A percentile compares a stretch with the other conserved stretches of the same genome.
Conservation (phyloP, 1,284 basidiomycete genomes). For the Irpex sp. region DNA sequence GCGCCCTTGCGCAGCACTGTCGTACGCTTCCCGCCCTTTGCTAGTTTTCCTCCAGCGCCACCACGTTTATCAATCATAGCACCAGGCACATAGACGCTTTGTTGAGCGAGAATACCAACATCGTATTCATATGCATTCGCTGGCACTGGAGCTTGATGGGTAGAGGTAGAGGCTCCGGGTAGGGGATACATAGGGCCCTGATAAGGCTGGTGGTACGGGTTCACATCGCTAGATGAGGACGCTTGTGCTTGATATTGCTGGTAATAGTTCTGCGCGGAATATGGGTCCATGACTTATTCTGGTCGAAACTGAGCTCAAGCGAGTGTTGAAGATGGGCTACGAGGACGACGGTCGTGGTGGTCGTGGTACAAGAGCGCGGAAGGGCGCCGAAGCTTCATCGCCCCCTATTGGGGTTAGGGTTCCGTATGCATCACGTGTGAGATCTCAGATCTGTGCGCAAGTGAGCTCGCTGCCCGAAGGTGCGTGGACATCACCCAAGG, state of each 20-base stretch:
- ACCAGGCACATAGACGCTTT: slow-evolving; percentile 85
- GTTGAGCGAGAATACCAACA: slow-evolving; percentile 82
- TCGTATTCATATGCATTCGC: slow-evolving; percentile 90
- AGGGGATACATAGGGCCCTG: slow-evolving; percentile 69
- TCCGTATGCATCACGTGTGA: slow-evolving; percentile 4
- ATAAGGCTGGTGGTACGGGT: slow-evolving; percentile 77
- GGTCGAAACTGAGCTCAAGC: not conserved
- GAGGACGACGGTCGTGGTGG: not conserved
- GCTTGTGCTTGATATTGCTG: slow-evolving; percentile 48
- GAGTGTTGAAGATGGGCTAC: not conserved
- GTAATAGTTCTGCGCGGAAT: slow-evolving; percentile 34
- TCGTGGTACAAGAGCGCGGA: slow-evolving; percentile 1
- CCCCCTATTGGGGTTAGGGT: too few species aligned
- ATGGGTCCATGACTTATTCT: slow-evolving; percentile 13
- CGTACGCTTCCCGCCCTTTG: slow-evolving; percentile 88
- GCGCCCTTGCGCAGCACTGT: slow-evolving; percentile 95
- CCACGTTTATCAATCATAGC: slow-evolving; percentile 85
- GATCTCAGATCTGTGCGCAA: slow-evolving; percentile 11
- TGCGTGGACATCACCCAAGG: slow-evolving; percentile 16
- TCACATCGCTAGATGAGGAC: slow-evolving; percentile 52
- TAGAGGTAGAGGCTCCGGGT: slow-evolving; percentile 55
- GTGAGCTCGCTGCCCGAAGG: not conserved
- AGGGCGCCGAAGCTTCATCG: not conserved
- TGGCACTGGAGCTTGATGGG: slow-evolving; percentile 74
- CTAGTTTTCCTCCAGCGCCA: slow-evolving; percentile 78